phyloP scores from a whole-genome alignment of 2,329 filamentous ascomycete species.

The Alternaria postmessia region DNA sequence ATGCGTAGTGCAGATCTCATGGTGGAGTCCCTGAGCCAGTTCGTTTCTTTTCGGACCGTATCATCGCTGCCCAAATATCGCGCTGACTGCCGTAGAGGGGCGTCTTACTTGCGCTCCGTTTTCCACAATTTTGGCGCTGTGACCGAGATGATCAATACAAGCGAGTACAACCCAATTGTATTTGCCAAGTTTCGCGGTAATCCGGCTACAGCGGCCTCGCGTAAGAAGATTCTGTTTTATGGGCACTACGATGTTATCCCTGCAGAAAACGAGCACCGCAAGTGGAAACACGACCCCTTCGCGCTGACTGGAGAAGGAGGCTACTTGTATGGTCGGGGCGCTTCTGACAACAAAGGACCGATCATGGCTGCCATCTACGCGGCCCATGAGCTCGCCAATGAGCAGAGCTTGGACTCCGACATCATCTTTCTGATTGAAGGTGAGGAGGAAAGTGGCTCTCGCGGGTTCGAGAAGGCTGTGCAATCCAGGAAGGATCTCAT shows the following conservation, averaged over 20 bases:
- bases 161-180: slow-evolving; percentile 90
- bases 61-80: slow-evolving; percentile 86
- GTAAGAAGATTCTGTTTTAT: slow-evolving; percentile 93
- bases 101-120: slow-evolving; percentile 86
- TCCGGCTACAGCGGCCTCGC: slow-evolving; percentile 67
- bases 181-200: slow-evolving; percentile 86
- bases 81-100: slow-evolving; percentile 90
- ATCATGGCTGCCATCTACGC: slow-evolving; percentile 94
- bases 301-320: slow-evolving; percentile 88
- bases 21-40: slow-evolving; percentile 73
- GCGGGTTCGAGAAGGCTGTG: slow-evolving; percentile 87
- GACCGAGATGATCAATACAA: slow-evolving; percentile 82
- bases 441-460: slow-evolving; percentile 93
- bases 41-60: slow-evolving; percentile 90
- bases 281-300: slow-evolving; percentile 90
- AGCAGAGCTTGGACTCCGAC: slow-evolving; percentile 84
- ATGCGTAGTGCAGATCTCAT: slow-evolving; percentile 63
- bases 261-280: slow-evolving; percentile 80
- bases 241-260: slow-evolving; percentile 98
- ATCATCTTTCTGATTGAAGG: slow-evolving; percentile 95
- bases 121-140: slow-evolving; percentile 92
- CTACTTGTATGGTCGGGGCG: slow-evolving; percentile 93
- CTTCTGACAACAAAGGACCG: slow-evolving; percentile 97
- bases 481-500: slow-evolving; percentile 82
- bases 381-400: slow-evolving; percentile 84